Percentiles rank a stretch among this genome's conserved stretches.
These are phyloP conservation scores for Pythium brachiatum DNA, from an alignment of 352 stramenopile genomes.

Conservation along the genomic window DNA sequence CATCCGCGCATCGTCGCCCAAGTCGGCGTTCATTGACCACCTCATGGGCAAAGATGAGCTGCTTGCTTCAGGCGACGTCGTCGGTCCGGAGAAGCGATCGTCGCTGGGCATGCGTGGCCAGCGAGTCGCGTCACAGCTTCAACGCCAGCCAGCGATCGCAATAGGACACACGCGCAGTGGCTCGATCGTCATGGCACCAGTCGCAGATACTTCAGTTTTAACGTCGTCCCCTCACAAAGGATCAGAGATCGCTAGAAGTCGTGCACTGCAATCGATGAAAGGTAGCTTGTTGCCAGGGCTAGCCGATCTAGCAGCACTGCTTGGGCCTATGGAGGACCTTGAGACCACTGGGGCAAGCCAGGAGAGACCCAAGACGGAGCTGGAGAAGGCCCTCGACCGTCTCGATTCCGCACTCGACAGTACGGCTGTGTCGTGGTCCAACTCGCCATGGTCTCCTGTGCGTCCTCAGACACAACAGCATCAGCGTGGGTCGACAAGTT, in stretches of 20 bases:
- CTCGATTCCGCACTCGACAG: conserved; percentile 15
- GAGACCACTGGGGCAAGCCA: not conserved
- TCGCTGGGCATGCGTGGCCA: conserved; percentile 2
- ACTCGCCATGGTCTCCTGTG: not conserved
- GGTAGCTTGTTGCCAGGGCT: conserved; percentile 11
- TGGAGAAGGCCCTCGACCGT: conserved; percentile 17
- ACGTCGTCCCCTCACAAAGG: not conserved
- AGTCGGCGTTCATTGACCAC: conserved; percentile 22
- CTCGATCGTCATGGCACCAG: not conserved
- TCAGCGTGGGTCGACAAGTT: conserved; percentile 7
- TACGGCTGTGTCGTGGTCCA: not conserved
- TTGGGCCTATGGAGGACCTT: not conserved
- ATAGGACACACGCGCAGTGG: not conserved
- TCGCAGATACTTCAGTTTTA: not conserved
- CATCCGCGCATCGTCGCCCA: conserved; percentile 24
- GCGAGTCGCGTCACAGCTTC: conserved; percentile 11
- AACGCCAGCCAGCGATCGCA: not conserved
- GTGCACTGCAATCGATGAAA: not conserved
- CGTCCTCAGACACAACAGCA: conserved; percentile 10
- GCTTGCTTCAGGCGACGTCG: not conserved
- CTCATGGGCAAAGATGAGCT: conserved; percentile 9
- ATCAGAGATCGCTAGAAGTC: not conserved
- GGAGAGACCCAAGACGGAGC: not conserved
- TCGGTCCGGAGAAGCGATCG: not conserved
- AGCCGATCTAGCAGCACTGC: conserved; percentile 3